Evolutionary conservation across 2,329 filamentous ascomycete species (phyloP).

Genomic region (Blastomyces gilchristii): DNA sequence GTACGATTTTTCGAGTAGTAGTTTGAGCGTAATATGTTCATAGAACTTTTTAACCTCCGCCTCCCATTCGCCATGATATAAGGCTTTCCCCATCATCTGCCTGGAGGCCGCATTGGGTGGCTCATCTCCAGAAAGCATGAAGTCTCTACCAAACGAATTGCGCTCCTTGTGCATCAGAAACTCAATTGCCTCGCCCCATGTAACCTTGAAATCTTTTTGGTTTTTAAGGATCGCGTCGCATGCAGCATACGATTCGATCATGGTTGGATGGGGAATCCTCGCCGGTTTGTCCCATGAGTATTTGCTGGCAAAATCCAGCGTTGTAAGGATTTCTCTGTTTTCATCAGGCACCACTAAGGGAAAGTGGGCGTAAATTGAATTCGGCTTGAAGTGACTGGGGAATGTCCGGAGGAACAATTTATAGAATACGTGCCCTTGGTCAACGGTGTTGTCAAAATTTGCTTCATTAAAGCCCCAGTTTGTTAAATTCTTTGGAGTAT

Average conservation of each 20-base stretch:
- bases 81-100: slow-evolving; percentile 15
- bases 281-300: slow-evolving; percentile 18
- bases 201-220: slow-evolving; percentile 19
- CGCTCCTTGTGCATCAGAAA: slow-evolving; percentile 15
- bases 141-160: slow-evolving; percentile 17
- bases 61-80: slow-evolving; percentile 16
- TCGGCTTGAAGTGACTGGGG: slow-evolving; percentile 20
- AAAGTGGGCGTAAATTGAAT: slow-evolving; percentile 21
- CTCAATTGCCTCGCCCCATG: slow-evolving; percentile 18
- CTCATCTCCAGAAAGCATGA: slow-evolving; percentile 20
- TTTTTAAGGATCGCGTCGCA: slow-evolving; percentile 17
- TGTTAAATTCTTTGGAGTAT: slow-evolving; percentile 25
- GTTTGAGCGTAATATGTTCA: slow-evolving; percentile 14
- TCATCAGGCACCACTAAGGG: slow-evolving; percentile 21
- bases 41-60: slow-evolving; percentile 16
- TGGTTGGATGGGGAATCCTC: slow-evolving; percentile 10
- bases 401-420: slow-evolving; percentile 22
- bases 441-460: slow-evolving; percentile 21
- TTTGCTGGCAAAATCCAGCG: slow-evolving; percentile 15
- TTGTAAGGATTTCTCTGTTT: slow-evolving; percentile 20
- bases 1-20: slow-evolving; percentile 31
- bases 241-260: slow-evolving; percentile 14
- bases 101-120: slow-evolving; percentile 14
- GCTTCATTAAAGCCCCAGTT: slow-evolving; percentile 33
- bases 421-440: slow-evolving; percentile 23